These are phyloP conservation scores for Acephala macrosclerotiorum DNA, from an alignment of 2,329 filamentous ascomycete genomes.

Conservation along the genomic window DNA sequence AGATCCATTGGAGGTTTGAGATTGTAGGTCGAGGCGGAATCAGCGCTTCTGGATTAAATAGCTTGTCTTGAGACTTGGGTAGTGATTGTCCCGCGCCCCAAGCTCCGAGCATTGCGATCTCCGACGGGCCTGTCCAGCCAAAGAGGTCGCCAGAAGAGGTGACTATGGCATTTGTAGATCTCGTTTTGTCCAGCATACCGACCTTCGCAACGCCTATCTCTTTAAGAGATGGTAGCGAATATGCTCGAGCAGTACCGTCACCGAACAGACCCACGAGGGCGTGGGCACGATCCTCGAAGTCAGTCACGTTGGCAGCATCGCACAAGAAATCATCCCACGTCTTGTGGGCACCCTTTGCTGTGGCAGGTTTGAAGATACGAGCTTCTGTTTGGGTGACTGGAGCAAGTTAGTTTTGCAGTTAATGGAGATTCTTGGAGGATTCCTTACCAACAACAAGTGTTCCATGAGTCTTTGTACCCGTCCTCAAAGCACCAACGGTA, in stretches of 20 bases:
- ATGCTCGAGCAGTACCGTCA: slow-evolving; percentile 81
- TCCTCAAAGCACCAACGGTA: slow-evolving; percentile 78
- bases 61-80: slow-evolving; percentile 70
- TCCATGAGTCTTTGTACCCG: slow-evolving; percentile 79
- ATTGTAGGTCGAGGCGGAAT: slow-evolving; percentile 89
- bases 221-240: slow-evolving; percentile 85
- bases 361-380: slow-evolving; percentile 87
- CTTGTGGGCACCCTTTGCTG: slow-evolving; percentile 89
- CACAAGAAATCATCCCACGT: slow-evolving; percentile 84
- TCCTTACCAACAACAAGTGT: slow-evolving; percentile 75
- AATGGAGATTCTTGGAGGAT: not conserved
- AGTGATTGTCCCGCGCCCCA: slow-evolving; percentile 79
- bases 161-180: slow-evolving; percentile 74
- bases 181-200: slow-evolving; percentile 74
- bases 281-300: slow-evolving; percentile 76
- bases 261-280: slow-evolving; percentile 86
- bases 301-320: slow-evolving; percentile 79
- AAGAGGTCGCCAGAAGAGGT: slow-evolving; percentile 83
- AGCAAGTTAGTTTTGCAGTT: slow-evolving; percentile 25
- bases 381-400: slow-evolving; percentile 71
- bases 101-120: slow-evolving; percentile 81
- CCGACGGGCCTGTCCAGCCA: slow-evolving; percentile 87
- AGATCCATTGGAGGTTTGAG: slow-evolving; percentile 95
- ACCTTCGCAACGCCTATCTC: slow-evolving; percentile 78
- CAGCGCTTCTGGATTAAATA: slow-evolving; percentile 79